Conservation (phyloP, 2,329 filamentous ascomycete species). For the Trichoderma atroviride region DNA sequence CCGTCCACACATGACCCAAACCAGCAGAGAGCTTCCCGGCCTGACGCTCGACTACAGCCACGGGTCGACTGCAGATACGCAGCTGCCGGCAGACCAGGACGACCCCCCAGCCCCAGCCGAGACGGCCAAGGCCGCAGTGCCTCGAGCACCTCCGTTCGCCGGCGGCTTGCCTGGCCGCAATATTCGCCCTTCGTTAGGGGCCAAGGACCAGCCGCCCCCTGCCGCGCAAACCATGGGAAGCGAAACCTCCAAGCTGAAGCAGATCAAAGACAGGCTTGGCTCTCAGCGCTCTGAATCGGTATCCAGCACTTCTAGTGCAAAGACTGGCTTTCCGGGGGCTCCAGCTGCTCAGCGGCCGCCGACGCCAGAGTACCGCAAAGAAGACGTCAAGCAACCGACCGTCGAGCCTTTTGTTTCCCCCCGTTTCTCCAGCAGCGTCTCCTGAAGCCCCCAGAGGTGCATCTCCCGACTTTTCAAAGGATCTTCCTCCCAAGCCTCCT, state of each 20-base stretch:
- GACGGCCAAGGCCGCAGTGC: not conserved
- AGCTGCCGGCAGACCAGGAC: constrained; percentile 11
- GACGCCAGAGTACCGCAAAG: constrained; percentile 53
- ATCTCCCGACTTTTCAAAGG: constrained; percentile 28
- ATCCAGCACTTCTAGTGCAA: constrained; percentile 16
- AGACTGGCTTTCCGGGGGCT: constrained; percentile 19
- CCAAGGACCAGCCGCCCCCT: constrained; percentile 28
- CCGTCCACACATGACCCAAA: constrained; percentile 54
- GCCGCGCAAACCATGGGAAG: constrained; percentile 39
- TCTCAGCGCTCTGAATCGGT: constrained; percentile 31
- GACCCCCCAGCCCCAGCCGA: not conserved
- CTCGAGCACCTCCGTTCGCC: constrained; percentile 28
- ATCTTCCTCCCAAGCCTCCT: constrained; percentile 27
- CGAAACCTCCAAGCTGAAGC: constrained; percentile 38
- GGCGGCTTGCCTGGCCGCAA: constrained; percentile 38
- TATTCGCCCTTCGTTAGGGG: constrained; percentile 31
- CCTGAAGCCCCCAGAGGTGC: constrained; percentile 41
- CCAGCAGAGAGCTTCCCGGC: constrained; percentile 50
- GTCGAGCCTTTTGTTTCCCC: constrained; percentile 44
- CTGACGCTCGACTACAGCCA: constrained; percentile 54
- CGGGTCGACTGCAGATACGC: constrained; percentile 51
- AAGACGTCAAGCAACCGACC: constrained; percentile 45
- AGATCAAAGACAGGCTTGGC: constrained; percentile 38
- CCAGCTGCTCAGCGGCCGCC: constrained; percentile 45
- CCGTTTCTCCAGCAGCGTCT: constrained; percentile 51